Percentiles rank a stretch among this genome's conserved stretches.
These are phyloP conservation scores for Panaeolus papilionaceus DNA, from an alignment of 768 basidiomycete species.

Conservation along the genomic window DNA sequence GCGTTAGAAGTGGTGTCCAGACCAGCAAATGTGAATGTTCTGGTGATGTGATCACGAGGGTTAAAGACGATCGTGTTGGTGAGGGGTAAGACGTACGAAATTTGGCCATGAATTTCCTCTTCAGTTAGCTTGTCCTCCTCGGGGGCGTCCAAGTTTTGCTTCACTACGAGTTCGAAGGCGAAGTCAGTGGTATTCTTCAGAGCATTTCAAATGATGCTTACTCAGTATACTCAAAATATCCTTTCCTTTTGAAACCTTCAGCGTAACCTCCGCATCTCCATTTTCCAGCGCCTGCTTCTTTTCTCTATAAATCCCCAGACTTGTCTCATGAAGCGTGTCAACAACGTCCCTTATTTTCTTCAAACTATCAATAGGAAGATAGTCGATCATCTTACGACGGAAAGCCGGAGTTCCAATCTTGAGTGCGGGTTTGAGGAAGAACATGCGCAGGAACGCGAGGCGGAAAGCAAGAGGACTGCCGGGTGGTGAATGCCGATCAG, in stretches of 20 bases:
- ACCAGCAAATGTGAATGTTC: slow-evolving; percentile 46
- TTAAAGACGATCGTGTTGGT: neutral
- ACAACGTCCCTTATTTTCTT: slow-evolving; percentile 35
- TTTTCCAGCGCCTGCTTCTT: slow-evolving; percentile 40
- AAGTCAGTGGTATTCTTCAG: neutral
- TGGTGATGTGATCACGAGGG: slow-evolving; percentile 20
- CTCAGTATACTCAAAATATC: slow-evolving; percentile 52
- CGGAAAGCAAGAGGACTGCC: neutral
- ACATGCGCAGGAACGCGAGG: slow-evolving; percentile 12
- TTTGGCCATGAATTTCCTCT: slow-evolving; percentile 42
- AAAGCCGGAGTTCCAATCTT: slow-evolving; percentile 30
- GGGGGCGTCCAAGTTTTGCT: slow-evolving; percentile 39
- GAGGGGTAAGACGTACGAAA: slow-evolving; percentile 33
- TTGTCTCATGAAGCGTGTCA: slow-evolving; percentile 39
- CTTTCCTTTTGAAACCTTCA: slow-evolving; percentile 42
- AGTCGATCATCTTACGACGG: slow-evolving; percentile 33
- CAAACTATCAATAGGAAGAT: slow-evolving; percentile 37
- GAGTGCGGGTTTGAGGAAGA: slow-evolving; percentile 7
- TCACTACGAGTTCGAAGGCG: slow-evolving; percentile 31
- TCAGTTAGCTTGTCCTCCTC: slow-evolving; percentile 41
- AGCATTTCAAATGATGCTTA: slow-evolving; percentile 27
- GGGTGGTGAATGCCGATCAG: neutral
- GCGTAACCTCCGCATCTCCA: slow-evolving; percentile 38
- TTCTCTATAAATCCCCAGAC: slow-evolving; percentile 38
- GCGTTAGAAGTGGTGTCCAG: slow-evolving; percentile 50